These are phyloP conservation scores for Erigeron canadensis DNA, from an alignment of 129 eudicot genomes.

Conservation along the genomic window DNA sequence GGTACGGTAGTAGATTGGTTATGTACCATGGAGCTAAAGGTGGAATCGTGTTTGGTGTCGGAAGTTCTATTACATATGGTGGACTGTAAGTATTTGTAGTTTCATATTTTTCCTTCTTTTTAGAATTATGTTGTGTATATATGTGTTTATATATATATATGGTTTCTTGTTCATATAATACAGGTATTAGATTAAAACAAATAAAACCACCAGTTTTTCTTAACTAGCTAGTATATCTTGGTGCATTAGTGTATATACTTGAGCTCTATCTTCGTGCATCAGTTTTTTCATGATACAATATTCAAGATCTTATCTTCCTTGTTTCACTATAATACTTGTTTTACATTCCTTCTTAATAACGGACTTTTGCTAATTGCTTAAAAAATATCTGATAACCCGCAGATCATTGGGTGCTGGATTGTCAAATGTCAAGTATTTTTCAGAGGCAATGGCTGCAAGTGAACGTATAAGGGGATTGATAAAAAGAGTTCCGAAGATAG, in stretches of 20 bases:
- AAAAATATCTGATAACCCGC: background rate
- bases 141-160: too few species aligned
- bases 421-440: conserved; percentile 62
- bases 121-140: too few species aligned
- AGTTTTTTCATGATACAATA: too few species aligned
- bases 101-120: background rate
- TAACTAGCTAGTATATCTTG: too few species aligned
- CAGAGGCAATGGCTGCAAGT: conserved; percentile 71
- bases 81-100: conserved; percentile 40
- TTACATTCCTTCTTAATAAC: background rate
- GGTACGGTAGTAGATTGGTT: conserved; percentile 48
- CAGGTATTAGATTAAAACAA: too few species aligned
- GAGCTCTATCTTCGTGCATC: too few species aligned
- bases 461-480: conserved; percentile 69
- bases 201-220: too few species aligned
- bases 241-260: too few species aligned
- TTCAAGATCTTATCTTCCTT: too few species aligned
- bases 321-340: too few species aligned
- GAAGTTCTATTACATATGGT: conserved; percentile 39
- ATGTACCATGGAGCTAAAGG: conserved; percentile 54
- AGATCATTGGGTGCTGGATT: conserved; percentile 68
- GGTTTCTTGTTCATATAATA: too few species aligned
- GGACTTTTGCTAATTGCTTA: background rate
- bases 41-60: conserved; percentile 50
- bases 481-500: conserved; percentile 62